phyloP scores from a whole-genome alignment of 2,329 filamentous ascomycete species.

The Bipolaris bicolor region DNA sequence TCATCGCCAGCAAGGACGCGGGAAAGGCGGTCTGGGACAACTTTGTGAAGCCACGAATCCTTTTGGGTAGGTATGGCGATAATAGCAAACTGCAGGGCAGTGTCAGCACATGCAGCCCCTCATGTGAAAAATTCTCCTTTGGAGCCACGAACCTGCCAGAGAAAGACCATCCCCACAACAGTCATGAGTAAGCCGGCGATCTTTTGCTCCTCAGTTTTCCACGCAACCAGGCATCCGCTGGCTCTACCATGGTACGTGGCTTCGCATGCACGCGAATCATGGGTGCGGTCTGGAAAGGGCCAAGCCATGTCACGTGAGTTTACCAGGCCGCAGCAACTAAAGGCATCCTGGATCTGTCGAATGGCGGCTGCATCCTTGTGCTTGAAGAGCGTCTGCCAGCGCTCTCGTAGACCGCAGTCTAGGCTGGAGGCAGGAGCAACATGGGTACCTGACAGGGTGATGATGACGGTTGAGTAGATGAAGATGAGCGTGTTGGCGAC shows the following conservation, averaged over 20 bases:
- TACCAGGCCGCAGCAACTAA: conserved; percentile 70
- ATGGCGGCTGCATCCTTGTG: conserved; percentile 60
- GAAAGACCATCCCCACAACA: conserved; percentile 49
- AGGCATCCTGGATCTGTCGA: conserved; percentile 66
- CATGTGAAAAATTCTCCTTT: background rate
- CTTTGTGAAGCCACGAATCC: conserved; percentile 41
- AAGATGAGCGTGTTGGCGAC: conserved; percentile 49
- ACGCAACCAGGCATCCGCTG: conserved; percentile 59
- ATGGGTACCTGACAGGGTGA: conserved; percentile 55
- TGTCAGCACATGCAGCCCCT: conserved; percentile 2
- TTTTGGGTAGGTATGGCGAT: conserved; percentile 39
- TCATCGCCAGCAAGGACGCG: conserved; percentile 41
- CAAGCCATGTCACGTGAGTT: conserved; percentile 65
- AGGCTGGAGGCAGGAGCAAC: conserved; percentile 48
- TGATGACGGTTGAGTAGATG: conserved; percentile 52
- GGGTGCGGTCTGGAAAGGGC: conserved; percentile 60
- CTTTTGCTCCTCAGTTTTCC: conserved; percentile 62
- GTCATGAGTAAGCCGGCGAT: conserved; percentile 62
- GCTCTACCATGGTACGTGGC: conserved; percentile 54
- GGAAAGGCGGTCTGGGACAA: conserved; percentile 42
- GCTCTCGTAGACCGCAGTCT: conserved; percentile 62
- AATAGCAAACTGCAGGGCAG: conserved; percentile 33
- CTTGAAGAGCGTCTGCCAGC: conserved; percentile 63
- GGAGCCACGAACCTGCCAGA: conserved; percentile 39
- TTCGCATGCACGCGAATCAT: conserved; percentile 52